A percentile compares a stretch with the other conserved stretches of the same genome.
phyloP scores from a whole-genome alignment of 768 basidiomycete species.

The Trametes coccinea region DNA sequence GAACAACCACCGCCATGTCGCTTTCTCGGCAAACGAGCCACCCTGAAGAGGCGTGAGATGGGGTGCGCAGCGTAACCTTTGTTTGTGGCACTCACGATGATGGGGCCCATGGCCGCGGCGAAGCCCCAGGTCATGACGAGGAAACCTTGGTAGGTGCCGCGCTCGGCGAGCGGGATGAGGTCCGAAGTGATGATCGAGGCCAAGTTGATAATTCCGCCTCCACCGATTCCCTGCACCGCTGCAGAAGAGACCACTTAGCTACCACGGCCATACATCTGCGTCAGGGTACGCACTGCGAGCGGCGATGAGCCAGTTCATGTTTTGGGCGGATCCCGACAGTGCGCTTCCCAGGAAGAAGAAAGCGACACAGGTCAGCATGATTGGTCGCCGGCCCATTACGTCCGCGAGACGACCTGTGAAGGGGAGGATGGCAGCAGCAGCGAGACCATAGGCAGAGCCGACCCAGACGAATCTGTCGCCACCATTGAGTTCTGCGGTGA shows the following conservation, averaged over 20 bases:
- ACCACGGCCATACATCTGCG: neutral
- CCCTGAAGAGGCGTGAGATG: conserved; percentile 12
- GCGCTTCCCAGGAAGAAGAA: conserved; percentile 44
- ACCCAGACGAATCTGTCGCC: conserved; percentile 28
- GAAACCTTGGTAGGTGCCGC: conserved; percentile 35
- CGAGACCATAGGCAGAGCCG: conserved; percentile 37
- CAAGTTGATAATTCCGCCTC: conserved; percentile 26
- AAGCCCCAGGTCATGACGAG: conserved; percentile 22
- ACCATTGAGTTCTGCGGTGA: conserved; percentile 17
- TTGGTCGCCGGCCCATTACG: conserved; percentile 36
- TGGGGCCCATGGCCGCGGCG: conserved; percentile 27
- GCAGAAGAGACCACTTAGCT: neutral
- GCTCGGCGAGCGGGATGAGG: conserved; percentile 29
- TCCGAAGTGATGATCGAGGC: conserved; percentile 30
- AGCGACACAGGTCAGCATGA: conserved; percentile 32
- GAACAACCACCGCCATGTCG: conserved; percentile 23
- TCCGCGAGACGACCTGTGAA: conserved; percentile 21
- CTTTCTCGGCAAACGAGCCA: conserved; percentile 27
- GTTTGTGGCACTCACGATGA: conserved; percentile 14
- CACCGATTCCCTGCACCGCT: conserved; percentile 33
- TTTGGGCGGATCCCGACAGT: conserved; percentile 40
- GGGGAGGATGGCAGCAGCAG: conserved; percentile 38
- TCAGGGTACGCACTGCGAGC: conserved; percentile 28
- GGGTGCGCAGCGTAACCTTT: neutral
- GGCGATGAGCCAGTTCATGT: conserved; percentile 42